phyloP scores from a whole-genome alignment of 352 stramenopile species.

The Globisporangium megalacanthum region DNA sequence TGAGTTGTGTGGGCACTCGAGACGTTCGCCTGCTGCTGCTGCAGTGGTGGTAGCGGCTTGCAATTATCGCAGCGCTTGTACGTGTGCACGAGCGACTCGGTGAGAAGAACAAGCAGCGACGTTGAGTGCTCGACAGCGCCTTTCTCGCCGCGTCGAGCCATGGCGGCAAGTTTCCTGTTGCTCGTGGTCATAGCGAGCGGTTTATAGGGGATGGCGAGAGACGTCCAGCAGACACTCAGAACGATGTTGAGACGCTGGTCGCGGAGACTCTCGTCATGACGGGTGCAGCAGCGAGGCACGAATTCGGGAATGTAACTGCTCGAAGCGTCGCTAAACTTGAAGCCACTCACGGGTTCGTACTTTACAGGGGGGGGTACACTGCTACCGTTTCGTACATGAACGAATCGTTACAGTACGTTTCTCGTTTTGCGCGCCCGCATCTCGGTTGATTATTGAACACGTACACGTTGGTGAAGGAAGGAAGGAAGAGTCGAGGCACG shows the following conservation, averaged over 20 bases:
- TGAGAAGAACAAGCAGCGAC: conserved; percentile 19
- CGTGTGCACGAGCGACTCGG: conserved; percentile 21
- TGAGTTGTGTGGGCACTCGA: neutral
- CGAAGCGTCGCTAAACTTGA: too few relatives aligned
- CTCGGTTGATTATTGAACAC: too few relatives aligned
- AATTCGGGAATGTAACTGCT: too few relatives aligned
- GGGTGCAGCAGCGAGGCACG: too few relatives aligned
- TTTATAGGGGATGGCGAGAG: neutral
- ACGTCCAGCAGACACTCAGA: too few relatives aligned
- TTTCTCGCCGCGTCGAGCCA: neutral
- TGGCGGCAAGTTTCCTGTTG: conserved; percentile 1
- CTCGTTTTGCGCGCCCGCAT: too few relatives aligned
- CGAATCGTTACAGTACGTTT: too few relatives aligned
- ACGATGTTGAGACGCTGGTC: too few relatives aligned
- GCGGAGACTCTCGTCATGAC: neutral
- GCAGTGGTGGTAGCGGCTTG: neutral
- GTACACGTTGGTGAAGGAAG: too few relatives aligned
- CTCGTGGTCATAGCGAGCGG: neutral
- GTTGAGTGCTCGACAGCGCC: neutral
- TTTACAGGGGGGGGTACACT: too few relatives aligned
- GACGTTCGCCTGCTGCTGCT: neutral
- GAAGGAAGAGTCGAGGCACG: neutral
- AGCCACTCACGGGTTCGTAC: too few relatives aligned
- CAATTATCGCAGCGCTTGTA: conserved; percentile 18
- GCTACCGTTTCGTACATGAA: too few relatives aligned